phyloP scores from a whole-genome alignment of 495 filamentous ascomycete species.

The Penicillium nucicola region DNA sequence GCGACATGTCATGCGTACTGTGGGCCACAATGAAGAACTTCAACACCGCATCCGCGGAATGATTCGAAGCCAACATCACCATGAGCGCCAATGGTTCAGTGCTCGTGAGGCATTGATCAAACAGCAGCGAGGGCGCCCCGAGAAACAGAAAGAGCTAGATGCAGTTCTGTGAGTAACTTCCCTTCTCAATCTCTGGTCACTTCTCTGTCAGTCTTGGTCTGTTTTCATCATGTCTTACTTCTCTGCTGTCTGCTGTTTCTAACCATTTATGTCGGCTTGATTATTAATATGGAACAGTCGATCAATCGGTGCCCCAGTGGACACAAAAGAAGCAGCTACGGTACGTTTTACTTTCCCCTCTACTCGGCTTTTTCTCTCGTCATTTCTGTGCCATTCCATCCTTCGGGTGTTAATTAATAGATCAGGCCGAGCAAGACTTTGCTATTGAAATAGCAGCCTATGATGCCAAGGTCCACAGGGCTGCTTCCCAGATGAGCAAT shows the following conservation, averaged over 20 bases:
- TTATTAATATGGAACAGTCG: slow-evolving; percentile 20
- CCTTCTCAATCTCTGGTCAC: no score
- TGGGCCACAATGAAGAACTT: slow-evolving; percentile 48
- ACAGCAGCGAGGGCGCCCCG: slow-evolving; percentile 46
- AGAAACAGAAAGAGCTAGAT: slow-evolving; percentile 53
- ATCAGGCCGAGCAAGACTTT: slow-evolving; percentile 42
- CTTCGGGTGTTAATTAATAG: neutral
- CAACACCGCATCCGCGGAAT: slow-evolving; percentile 46
- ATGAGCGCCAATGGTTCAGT: slow-evolving; percentile 64
- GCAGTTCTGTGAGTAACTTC: slow-evolving; percentile 38
- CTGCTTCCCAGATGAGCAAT: slow-evolving; percentile 55
- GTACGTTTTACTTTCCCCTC: slow-evolving; percentile 20
- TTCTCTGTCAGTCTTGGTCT: no score
- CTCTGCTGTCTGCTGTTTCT: neutral
- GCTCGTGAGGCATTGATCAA: slow-evolving; percentile 48
- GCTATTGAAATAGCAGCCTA: slow-evolving; percentile 54
- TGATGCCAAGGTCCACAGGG: slow-evolving; percentile 59
- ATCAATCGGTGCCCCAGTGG: slow-evolving; percentile 39
- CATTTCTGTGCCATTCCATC: neutral
- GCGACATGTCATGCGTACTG: slow-evolving; percentile 57
- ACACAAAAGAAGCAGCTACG: slow-evolving; percentile 24
- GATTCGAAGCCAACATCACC: slow-evolving; percentile 59
- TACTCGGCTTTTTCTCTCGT: neutral
- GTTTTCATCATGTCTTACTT: no score
- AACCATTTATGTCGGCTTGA: neutral